These are phyloP conservation scores for Candida neerlandica DNA, from an alignment of 1,139 yeast species.

Conservation along the genomic window DNA sequence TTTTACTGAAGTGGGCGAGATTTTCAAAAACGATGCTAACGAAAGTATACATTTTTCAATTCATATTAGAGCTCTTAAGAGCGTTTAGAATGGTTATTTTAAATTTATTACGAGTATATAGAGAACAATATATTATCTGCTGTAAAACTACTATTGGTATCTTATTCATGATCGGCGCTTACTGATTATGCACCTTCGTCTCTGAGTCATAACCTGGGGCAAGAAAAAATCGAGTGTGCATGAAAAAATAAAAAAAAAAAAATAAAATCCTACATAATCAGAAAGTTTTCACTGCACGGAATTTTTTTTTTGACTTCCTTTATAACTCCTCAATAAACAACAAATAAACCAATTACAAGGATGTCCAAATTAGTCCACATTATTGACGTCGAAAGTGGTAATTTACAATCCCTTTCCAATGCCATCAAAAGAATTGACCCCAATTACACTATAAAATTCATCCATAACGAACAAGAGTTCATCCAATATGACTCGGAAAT, in stretches of 20 bases:
- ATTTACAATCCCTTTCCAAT: constrained; percentile 82
- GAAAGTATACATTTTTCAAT: constrained; percentile 21
- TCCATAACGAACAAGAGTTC: constrained; percentile 44
- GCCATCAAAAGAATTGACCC: constrained; percentile 76
- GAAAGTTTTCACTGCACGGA: too few relatives aligned
- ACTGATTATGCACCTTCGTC: not conserved
- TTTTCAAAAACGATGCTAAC: constrained; percentile 10
- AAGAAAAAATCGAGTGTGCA: not conserved
- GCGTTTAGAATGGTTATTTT: not conserved
- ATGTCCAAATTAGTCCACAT: constrained; percentile 58
- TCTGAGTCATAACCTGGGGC: not conserved
- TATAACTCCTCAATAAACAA: not conserved
- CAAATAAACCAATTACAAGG: not conserved
- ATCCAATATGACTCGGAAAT: constrained; percentile 44
- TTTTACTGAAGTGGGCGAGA: constrained; percentile 21
- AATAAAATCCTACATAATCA: not conserved
- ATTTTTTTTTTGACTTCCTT: not conserved
- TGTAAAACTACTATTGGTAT: too few relatives aligned
- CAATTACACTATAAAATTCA: constrained; percentile 54
- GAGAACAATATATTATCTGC: not conserved
- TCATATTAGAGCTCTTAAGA: constrained; percentile 20
- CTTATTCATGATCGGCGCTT: too few relatives aligned
- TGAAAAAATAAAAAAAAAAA: not conserved
- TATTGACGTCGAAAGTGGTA: constrained; percentile 95
- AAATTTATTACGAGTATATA: not conserved